Evolutionary conservation across 139 green algal species (phyloP).

Genomic region (Microglena sp.): DNA sequence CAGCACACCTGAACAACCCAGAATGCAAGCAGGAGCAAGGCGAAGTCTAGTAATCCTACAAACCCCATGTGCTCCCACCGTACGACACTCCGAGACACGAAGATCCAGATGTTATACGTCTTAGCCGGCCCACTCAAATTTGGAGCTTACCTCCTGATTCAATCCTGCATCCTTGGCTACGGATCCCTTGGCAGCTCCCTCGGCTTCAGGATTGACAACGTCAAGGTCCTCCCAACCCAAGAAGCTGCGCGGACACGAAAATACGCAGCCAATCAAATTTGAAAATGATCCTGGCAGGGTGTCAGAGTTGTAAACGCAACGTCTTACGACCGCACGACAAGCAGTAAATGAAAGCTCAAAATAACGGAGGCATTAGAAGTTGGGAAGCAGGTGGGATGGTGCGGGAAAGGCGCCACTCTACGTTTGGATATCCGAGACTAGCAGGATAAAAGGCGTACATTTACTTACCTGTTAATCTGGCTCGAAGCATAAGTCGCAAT

Average conservation of each 20-base stretch:
- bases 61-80: not conserved
- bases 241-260: slow-evolving; percentile 3
- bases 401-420: too few relatives aligned
- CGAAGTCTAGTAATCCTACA: not conserved
- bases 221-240: slow-evolving; percentile 37
- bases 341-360: not conserved
- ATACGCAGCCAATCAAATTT: not conserved
- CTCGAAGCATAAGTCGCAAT: slow-evolving; percentile 20
- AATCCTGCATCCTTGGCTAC: slow-evolving; percentile 10
- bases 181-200: slow-evolving; percentile 20
- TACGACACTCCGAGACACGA: not conserved
- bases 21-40: too few relatives aligned
- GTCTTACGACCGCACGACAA: too few relatives aligned
- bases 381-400: too few relatives aligned
- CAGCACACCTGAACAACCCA: too few relatives aligned
- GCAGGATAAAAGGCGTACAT: not conserved
- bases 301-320: too few relatives aligned
- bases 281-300: too few relatives aligned
- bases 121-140: not conserved
- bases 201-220: slow-evolving; percentile 29
- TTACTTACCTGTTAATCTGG: slow-evolving; percentile 21
- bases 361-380: not conserved
- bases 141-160: slow-evolving; percentile 16
- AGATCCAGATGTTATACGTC: not conserved
- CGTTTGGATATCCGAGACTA: not conserved